Conservation (phyloP, 805 yeast species). For the Kodamaea lidongshanica region DNA sequence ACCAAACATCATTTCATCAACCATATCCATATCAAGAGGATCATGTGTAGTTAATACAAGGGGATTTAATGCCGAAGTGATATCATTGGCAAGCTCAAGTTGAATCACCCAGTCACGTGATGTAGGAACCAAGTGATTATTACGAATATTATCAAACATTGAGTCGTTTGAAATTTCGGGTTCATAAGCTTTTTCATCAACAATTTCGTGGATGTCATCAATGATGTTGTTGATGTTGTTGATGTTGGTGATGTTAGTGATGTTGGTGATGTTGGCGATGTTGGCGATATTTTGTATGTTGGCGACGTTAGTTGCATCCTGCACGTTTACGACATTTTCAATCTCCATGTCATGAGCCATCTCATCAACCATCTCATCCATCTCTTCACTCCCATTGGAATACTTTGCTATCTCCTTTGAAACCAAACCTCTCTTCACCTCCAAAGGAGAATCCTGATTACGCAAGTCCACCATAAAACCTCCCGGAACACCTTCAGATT, state of each 20-base stretch:
- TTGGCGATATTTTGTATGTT: too few species aligned
- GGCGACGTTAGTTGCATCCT: too few species aligned
- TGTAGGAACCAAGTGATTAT: constrained; percentile 41
- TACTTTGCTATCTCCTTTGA: constrained; percentile 4
- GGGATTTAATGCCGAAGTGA: constrained; percentile 37
- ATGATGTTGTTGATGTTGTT: too few species aligned
- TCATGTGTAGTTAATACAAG: constrained; percentile 11
- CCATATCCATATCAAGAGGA: constrained; percentile 25
- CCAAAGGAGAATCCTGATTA: constrained; percentile 16
- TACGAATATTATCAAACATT: constrained; percentile 30
- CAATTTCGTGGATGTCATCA: constrained; percentile 35
- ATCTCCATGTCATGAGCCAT: too few species aligned
- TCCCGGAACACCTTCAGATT: constrained; percentile 32
- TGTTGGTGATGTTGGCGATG: too few species aligned
- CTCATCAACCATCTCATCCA: too few species aligned
- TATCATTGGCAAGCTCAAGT: constrained; percentile 45
- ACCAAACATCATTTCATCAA: constrained; percentile 45
- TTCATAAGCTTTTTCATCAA: constrained; percentile 64
- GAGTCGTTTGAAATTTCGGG: constrained; percentile 47
- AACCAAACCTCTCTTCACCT: constrained; percentile 25
- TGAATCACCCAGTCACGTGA: constrained; percentile 63
- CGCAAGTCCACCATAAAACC: constrained; percentile 22
- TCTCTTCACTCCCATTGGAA: too few species aligned
- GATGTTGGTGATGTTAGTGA: too few species aligned
- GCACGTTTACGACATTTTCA: too few species aligned